Base-by-base conservation (phyloP, 176 grass and related monocot genomes). In the Carex myosuroides region DNA sequence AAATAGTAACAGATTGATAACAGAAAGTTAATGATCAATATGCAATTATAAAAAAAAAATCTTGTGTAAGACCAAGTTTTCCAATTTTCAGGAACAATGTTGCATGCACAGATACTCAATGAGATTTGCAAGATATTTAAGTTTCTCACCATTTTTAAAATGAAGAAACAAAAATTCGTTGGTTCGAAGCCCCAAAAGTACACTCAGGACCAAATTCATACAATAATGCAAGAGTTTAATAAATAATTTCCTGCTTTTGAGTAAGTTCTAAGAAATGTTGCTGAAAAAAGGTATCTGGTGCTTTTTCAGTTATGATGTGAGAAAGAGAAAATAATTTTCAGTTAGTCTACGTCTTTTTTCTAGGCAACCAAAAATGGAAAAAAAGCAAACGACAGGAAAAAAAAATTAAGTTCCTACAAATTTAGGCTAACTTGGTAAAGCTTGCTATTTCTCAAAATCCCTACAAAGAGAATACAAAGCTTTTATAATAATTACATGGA, bases 221-320 rank as follows among this genome's bases (percentile, higher is more conserved):
- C 17, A 63, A 39, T 41, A 37, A 44, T 81, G 57, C 30, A 44
- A 46, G 57, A 39, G 32, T 21, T 54, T 37, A 63, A 81, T 64
- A 64, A 81, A 6, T 24, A 81, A 63, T 63, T 81, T 81, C 35
- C 21, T 83, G 42, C 0, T 35, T 83, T 83, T 83, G 81, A 83
- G 81, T 69, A 44, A 69, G 60, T 54, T 83, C 20, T 17, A 83
- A 83, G 42, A 83, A 67, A 82, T 82, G 60, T 52, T 18, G 37
- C 22, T 82, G 39, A 22, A 63, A 80, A 61, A 13, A 81, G 7
- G 13, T 78, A 26, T 13, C 4, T 56, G 48, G 52, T 56, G 73
- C 10, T n/a, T 78, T 78, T 78, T 35, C 48, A 78, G 73, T 78
- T 56, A 17, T 78, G 52, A 57, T 56, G 70, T 33, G 73, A 18